Evolutionary conservation across 345 rosid species (phyloP).

Genomic region (Acer saccharum): DNA sequence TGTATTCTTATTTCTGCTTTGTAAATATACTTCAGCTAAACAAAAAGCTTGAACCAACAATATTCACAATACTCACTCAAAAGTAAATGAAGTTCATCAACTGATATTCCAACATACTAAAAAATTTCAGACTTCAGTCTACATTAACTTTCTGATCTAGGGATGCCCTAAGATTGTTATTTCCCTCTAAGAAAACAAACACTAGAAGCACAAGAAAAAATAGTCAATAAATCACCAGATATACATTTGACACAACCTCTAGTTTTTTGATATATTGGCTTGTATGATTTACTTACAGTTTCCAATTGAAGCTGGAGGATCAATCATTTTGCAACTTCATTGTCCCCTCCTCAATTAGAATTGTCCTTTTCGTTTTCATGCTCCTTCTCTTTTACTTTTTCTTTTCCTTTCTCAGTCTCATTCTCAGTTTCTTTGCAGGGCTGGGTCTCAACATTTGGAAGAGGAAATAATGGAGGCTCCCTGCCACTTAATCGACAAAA

Average conservation of each 20-base stretch:
- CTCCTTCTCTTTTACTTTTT: slow-evolving; percentile 22
- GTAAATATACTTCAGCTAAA: not conserved
- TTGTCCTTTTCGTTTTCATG: slow-evolving; percentile 38
- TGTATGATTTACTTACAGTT: slow-evolving; percentile 20
- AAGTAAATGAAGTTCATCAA: not conserved
- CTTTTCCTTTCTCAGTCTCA: slow-evolving; percentile 37
- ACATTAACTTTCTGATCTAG: slow-evolving; percentile 1
- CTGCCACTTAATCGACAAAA: slow-evolving; percentile 74
- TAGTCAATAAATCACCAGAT: not conserved
- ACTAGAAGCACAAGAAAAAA: not conserved
- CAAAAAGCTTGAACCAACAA: not conserved
- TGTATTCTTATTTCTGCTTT: not conserved
- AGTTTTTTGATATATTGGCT: slow-evolving; percentile 11
- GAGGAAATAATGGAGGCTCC: slow-evolving; percentile 37
- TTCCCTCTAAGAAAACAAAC: not conserved
- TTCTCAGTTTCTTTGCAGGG: slow-evolving; percentile 36
- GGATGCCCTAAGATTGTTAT: slow-evolving; percentile 10
- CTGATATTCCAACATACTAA: not conserved
- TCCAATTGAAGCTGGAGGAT: slow-evolving; percentile 24
- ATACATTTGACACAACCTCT: not conserved
- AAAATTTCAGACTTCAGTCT: not conserved
- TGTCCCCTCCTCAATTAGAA: slow-evolving; percentile 32
- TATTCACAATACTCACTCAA: not conserved
- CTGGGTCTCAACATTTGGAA: slow-evolving; percentile 36
- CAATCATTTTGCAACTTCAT: slow-evolving; percentile 40